Conservation (phyloP, 106 monocot genomes). For the Ottelia alismoides region DNA sequence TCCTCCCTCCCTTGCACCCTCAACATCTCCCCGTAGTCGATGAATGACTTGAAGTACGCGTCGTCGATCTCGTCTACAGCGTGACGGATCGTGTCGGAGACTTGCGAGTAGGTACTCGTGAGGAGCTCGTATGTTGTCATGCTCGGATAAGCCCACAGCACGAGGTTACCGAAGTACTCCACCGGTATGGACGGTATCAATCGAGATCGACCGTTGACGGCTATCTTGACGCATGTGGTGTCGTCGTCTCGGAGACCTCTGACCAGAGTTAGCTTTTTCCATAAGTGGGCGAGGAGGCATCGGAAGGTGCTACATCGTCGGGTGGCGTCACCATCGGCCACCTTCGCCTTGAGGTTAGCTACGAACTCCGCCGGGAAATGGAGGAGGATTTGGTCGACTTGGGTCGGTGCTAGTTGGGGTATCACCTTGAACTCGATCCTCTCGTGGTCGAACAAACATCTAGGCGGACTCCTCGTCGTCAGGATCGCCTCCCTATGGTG, state of each 20-base stretch:
- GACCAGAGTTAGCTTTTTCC: constrained; percentile 5
- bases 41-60: constrained; percentile 11
- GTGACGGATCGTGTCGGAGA: constrained; percentile 2
- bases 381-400: background rate
- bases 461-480: constrained; percentile 23
- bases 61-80: constrained; percentile 2
- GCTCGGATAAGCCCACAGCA: constrained; percentile 10
- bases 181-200: constrained; percentile 7
- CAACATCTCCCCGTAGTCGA: constrained; percentile 8
- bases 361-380: background rate
- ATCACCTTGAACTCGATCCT: constrained; percentile 19
- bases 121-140: constrained; percentile 2
- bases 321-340: background rate
- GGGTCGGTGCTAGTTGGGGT: background rate
- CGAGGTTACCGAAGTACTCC: no score
- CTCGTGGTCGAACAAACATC: constrained; percentile 28
- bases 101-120: background rate
- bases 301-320: background rate
- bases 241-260: constrained; percentile 2
- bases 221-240: constrained; percentile 2
- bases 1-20: background rate
- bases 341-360: background rate
- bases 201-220: constrained; percentile 7
- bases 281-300: constrained; percentile 2
- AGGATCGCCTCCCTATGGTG: constrained; percentile 4